Conservation (phyloP, 805 yeast genomes). For the Henningerozyma blattae region DNA sequence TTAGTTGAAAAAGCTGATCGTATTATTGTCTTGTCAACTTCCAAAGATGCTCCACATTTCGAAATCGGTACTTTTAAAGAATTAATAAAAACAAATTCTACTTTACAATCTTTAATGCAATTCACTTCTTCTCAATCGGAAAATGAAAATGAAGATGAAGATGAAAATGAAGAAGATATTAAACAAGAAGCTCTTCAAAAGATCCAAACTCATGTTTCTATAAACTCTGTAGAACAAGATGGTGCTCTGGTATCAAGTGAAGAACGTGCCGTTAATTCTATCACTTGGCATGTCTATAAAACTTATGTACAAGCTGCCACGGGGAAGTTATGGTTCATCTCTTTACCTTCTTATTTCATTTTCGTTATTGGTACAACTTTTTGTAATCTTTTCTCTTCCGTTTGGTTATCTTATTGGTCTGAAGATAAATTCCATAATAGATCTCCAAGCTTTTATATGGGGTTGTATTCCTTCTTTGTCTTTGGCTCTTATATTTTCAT, state of each 20-base stretch:
- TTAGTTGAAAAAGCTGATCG: constrained; percentile 59
- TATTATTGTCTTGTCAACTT: constrained; percentile 48
- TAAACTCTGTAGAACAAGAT: constrained; percentile 2
- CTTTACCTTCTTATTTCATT: constrained; percentile 14
- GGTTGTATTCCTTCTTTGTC: constrained; percentile 55
- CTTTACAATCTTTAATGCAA: constrained; percentile 41
- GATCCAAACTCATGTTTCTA: not conserved
- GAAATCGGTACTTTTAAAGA: constrained; percentile 51
- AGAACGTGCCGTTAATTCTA: constrained; percentile 46
- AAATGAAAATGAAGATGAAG: constrained; percentile 21
- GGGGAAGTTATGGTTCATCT: constrained; percentile 27
- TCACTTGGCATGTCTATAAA: constrained; percentile 36
- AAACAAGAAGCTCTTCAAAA: constrained; percentile 4
- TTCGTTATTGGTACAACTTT: constrained; percentile 20
- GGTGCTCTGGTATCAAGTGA: constrained; percentile 39
- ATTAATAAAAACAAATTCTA: constrained; percentile 31
- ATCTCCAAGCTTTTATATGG: constrained; percentile 56
- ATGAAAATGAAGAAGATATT: constrained; percentile 15
- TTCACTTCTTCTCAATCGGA: constrained; percentile 27
- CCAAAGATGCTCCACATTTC: constrained; percentile 47
- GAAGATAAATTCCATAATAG: constrained; percentile 36
- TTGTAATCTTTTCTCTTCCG: constrained; percentile 23
- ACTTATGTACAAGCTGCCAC: constrained; percentile 44
- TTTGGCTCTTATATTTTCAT: constrained; percentile 35
- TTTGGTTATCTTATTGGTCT: constrained; percentile 83